Evolutionary conservation across 2,329 filamentous ascomycete species (phyloP), one percentile per base, ranked within the genome.

Genomic region (Hymenoscyphus linearis): DNA sequence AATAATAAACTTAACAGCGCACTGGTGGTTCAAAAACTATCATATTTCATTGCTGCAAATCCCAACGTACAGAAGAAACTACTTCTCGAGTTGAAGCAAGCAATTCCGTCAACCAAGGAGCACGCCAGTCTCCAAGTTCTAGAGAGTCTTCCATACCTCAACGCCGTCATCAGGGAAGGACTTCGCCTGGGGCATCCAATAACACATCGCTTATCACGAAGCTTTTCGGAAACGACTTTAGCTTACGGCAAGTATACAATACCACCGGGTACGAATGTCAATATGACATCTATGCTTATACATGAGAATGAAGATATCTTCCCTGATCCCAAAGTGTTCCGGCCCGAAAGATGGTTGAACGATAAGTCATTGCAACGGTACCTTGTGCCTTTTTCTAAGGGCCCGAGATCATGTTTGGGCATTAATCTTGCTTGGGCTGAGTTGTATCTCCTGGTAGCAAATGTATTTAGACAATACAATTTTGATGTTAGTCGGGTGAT

Each of bases 371-470:
- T 77, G 0, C 74, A 77, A 34, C 71, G 70, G n/a, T 72, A 70
- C 52, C 72, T 79, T 52, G 68, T 79, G 18, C 57, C 75, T 0
- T 80, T 79, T 64, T 74, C 74, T 4, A 78, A 75, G 55, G 78
- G 76, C 1, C 69, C 72, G 2, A 67, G 77, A 7, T 70, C 69
- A n/a, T 80, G 78, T 61, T 68, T 79, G 4, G 78, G 78, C 1
- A 64, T 68, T 6, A 65, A 66, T 35, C 44, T 58, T 34, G 56
- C 56, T 10, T 52, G 22, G n/a, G 56, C 56, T 26, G 56, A 58
- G 56, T 5, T 58, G 13, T 58, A 58, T 27, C 40, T 58, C 22
- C 14, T 37, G 13, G 25, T 52, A 14, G 56, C 26, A 14, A 52
- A 25, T 25, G 34, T 58, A 16, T 58, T 58, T 25, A 26, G 56